These are phyloP conservation scores for Conoideocrella luteorostrata DNA, from an alignment of 2,329 filamentous ascomycete species.

Conservation along the genomic window DNA sequence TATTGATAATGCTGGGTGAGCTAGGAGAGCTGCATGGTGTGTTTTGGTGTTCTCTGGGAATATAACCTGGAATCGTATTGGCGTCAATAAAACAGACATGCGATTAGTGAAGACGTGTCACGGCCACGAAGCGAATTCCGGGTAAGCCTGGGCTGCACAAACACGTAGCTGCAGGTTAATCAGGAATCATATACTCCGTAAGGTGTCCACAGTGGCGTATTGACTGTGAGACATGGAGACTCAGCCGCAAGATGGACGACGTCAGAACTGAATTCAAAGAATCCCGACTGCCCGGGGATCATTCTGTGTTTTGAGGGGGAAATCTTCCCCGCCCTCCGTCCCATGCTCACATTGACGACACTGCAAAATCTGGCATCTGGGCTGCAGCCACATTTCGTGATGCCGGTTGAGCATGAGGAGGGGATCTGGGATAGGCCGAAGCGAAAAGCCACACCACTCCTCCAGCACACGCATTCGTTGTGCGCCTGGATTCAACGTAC, in stretches of 20 bases:
- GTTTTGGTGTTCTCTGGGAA: too few relatives aligned
- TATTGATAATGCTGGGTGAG: too few relatives aligned
- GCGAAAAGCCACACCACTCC: constrained; percentile 1
- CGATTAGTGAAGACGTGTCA: too few relatives aligned
- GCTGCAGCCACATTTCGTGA: neutral
- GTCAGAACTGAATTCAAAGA: neutral
- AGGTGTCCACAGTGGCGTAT: neutral
- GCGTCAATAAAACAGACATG: too few relatives aligned
- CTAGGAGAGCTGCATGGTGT: too few relatives aligned
- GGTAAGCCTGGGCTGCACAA: too few relatives aligned
- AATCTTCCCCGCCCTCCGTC: neutral
- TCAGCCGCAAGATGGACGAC: neutral
- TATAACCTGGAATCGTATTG: too few relatives aligned
- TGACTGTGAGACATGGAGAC: neutral
- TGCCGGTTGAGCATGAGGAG: neutral
- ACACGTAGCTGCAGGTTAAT: too few relatives aligned
- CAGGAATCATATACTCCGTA: neutral
- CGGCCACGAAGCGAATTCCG: too few relatives aligned
- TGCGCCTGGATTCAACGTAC: neutral
- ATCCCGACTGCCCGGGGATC: neutral
- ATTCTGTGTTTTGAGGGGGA: neutral
- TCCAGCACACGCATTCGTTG: neutral
- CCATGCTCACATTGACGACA: neutral
- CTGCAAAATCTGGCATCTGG: neutral
- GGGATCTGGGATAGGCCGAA: neutral